Base-by-base conservation (phyloP, 2,329 filamentous ascomycete genomes). In the Colletotrichum filicis region DNA sequence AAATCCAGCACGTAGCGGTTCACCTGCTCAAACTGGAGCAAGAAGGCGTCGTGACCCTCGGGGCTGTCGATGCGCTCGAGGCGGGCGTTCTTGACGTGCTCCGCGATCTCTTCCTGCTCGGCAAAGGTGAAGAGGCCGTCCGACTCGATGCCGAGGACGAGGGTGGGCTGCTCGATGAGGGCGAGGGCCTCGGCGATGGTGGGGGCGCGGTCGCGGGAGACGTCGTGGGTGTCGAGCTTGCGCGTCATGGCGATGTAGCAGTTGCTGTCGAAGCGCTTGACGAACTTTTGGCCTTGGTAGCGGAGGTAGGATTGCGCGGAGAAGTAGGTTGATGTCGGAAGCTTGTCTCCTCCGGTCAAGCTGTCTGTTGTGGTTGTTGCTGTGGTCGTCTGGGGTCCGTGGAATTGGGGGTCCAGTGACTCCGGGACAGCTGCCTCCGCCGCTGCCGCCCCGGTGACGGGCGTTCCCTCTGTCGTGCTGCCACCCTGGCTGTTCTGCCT, bases 181-280 rank as follows among this genome's bases (percentile, higher is more conserved):
- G 90, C 90, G 4, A 99, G 87, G 0, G 96, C 96, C 72, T 94
- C 91, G 30, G 90, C 88, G 37, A 97, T 91, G 30, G 89, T 86
- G 53, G 84, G 77, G n/a, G 91, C 85, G 5, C 96, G 92, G 79
- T 92, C 90, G 55, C 95, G 91, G 16, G 95, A 97, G 30, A 99
- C 91, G 81, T 99, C 97, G 82, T 99, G 97, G 0, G 97, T 98
- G 81, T 99, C 97, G 19, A 99, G 90, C 83, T 99, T 99, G 79
- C 97, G 93, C 5, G 97, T 98, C 83, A 99, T 98, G 76, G 97
- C 95, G 77, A 99, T 98, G 85, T 99, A 99, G 85, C 97, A 99
- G 82, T 99, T 99, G 79, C 95, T 94, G 83, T 99, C 97, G 82
- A 98, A 99, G 11, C 97, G 93, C 82, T 94, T 95, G 78, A 98